Conservation (phyloP, 1,284 basidiomycete species). For the Tausonia pullulans region DNA sequence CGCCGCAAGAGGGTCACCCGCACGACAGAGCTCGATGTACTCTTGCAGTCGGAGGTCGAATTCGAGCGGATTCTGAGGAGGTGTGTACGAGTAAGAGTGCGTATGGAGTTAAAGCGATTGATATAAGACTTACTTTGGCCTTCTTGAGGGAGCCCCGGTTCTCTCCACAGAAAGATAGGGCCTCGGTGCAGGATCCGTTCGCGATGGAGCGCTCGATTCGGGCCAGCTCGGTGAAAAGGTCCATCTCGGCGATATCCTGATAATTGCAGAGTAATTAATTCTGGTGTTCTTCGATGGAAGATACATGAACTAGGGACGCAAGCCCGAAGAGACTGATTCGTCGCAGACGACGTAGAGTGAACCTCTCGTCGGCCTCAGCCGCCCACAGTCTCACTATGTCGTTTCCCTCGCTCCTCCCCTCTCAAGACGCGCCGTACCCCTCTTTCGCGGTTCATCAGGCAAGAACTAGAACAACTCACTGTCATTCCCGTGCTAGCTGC, state of each 20-base stretch:
- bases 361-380: no score
- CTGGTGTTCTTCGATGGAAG: background rate
- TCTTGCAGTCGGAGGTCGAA: conserved; percentile 92
- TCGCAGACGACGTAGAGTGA: no score
- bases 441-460: no score
- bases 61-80: conserved; percentile 75
- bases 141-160: conserved; percentile 86
- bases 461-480: conserved; percentile 20
- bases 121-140: conserved; percentile 52
- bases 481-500: conserved; percentile 26
- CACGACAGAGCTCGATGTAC: conserved; percentile 79
- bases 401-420: no score
- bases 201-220: conserved; percentile 71
- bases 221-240: conserved; percentile 77
- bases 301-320: background rate
- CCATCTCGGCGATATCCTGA: conserved; percentile 75
- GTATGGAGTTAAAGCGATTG: background rate
- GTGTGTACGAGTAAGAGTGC: background rate
- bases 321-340: no score
- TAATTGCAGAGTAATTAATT: conserved; percentile 1
- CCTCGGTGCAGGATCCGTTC: conserved; percentile 68
- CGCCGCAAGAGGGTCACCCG: conserved; percentile 57
- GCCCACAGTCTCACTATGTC: no score
- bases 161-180: conserved; percentile 90
- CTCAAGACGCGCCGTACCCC: no score